Conservation (phyloP, 2,329 filamentous ascomycete genomes). For the Exophiala alcalophila region DNA sequence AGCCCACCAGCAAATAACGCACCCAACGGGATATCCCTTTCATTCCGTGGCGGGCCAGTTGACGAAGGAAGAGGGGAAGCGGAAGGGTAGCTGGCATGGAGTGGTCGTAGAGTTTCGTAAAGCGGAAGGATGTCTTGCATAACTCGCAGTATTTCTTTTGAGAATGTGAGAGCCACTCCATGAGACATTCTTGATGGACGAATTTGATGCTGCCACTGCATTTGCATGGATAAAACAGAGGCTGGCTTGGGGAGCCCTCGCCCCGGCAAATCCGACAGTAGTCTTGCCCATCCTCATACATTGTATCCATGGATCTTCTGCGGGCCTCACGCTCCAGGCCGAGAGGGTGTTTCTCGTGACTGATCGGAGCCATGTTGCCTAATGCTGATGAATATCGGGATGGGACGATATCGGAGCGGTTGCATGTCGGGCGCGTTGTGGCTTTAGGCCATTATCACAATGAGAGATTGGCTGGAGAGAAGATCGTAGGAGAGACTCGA, state of each 20-base stretch:
- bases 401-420: not conserved
- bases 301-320: constrained; percentile 15
- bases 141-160: constrained; percentile 99
- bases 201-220: constrained; percentile 98
- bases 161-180: constrained; percentile 98
- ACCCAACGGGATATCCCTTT: constrained; percentile 74
- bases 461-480: not conserved
- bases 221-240: constrained; percentile 96
- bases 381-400: not conserved
- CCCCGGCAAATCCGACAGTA: constrained; percentile 97
- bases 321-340: constrained; percentile 4
- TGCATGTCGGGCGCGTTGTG: constrained; percentile 7
- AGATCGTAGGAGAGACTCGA: not conserved
- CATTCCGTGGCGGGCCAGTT: constrained; percentile 70
- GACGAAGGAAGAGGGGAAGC: constrained; percentile 72
- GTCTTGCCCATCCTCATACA: constrained; percentile 54
- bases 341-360: constrained; percentile 10
- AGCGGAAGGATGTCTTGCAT: constrained; percentile 96
- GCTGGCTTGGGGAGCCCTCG: constrained; percentile 77
- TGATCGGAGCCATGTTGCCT: constrained; percentile 19
- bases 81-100: constrained; percentile 88
- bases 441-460: constrained; percentile 5
- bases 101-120: constrained; percentile 94
- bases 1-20: constrained; percentile 71
- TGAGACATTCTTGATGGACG: constrained; percentile 95